A percentile compares a stretch with the other conserved stretches of the same genome.
These are phyloP conservation scores for Serendipita sp. DNA, from an alignment of 768 basidiomycete genomes.

Conservation along the genomic window DNA sequence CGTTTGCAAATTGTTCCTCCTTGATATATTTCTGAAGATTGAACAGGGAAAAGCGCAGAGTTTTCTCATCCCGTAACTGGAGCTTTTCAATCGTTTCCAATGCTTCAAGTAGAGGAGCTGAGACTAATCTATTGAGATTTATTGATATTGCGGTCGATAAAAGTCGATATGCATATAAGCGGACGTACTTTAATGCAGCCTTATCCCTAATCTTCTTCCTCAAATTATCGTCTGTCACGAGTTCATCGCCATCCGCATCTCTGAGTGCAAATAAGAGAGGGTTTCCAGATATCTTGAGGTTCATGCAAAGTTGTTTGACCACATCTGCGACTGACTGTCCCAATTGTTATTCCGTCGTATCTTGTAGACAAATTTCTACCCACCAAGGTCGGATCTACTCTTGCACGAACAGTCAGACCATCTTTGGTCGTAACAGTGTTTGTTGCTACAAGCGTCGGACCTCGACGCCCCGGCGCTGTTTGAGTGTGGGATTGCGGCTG, in stretches of 20 bases:
- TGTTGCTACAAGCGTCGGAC: conserved; percentile 47
- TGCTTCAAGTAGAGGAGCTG: conserved; percentile 65
- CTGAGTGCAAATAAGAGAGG: conserved; percentile 59
- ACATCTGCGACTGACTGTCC: conserved; percentile 57
- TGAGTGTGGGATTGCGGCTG: conserved; percentile 8
- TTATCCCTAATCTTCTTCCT: conserved; percentile 66
- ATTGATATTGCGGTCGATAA: background rate
- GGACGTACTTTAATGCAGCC: conserved; percentile 54
- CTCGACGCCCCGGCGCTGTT: conserved; percentile 6
- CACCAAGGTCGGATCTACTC: conserved; percentile 66
- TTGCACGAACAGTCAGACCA: conserved; percentile 39
- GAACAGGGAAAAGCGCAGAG: conserved; percentile 52
- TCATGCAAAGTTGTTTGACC: conserved; percentile 64
- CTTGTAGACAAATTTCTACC: background rate
- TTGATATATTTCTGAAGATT: conserved; percentile 66
- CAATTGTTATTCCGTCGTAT: no score
- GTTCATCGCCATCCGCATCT: conserved; percentile 58
- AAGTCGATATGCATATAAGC: conserved; percentile 4
- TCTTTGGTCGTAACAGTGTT: conserved; percentile 70
- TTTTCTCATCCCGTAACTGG: conserved; percentile 37
- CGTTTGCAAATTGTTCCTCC: conserved; percentile 72
- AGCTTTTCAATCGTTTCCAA: conserved; percentile 61
- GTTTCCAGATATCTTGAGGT: conserved; percentile 61
- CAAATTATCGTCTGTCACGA: conserved; percentile 79
- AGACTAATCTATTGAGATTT: conserved; percentile 43